A percentile compares a stretch with the other conserved stretches of the same genome.
Conservation (phyloP, 805 yeast genomes). For the Wickerhamomyces rabaulensis region DNA sequence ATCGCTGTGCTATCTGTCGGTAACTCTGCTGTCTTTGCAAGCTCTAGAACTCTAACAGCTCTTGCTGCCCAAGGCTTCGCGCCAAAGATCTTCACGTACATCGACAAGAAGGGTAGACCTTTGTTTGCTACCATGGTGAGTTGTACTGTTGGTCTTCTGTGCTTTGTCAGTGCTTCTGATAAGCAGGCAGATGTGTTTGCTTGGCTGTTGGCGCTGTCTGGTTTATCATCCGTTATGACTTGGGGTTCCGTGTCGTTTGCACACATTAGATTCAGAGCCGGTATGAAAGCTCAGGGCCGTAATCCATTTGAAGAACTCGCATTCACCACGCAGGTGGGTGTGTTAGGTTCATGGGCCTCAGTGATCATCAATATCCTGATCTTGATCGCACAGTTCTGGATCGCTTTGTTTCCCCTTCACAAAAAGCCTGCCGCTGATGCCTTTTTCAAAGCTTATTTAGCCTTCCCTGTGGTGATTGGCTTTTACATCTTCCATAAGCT, state of each 20-base stretch:
- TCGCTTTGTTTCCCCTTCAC: too few species aligned
- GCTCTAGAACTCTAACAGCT: conserved; percentile 49
- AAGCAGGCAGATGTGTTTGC: conserved; percentile 54
- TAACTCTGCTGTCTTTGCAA: conserved; percentile 48
- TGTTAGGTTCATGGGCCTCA: conserved; percentile 63
- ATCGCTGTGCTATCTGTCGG: conserved; percentile 50
- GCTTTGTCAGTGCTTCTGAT: conserved; percentile 58
- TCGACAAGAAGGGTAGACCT: conserved; percentile 51
- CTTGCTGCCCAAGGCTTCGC: conserved; percentile 48
- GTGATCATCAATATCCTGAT: conserved; percentile 51
- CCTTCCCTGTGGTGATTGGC: conserved; percentile 34
- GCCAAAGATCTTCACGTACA: conserved; percentile 40
- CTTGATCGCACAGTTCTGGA: conserved; percentile 76
- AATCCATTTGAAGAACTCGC: conserved; percentile 58
- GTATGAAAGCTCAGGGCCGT: conserved; percentile 57
- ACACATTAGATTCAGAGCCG: conserved; percentile 64
- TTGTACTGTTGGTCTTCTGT: conserved; percentile 46
- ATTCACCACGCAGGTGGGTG: conserved; percentile 63
- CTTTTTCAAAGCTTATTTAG: conserved; percentile 35
- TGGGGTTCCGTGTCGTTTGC: conserved; percentile 73
- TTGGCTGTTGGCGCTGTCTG: conserved; percentile 74
- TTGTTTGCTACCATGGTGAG: conserved; percentile 40
- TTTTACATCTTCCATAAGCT: conserved; percentile 37
- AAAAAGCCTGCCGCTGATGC: conserved; percentile 20
- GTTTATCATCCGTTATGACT: conserved; percentile 70